phyloP scores from a whole-genome alignment of 2,329 filamentous ascomycete genomes.

The Penicillium italicum region DNA sequence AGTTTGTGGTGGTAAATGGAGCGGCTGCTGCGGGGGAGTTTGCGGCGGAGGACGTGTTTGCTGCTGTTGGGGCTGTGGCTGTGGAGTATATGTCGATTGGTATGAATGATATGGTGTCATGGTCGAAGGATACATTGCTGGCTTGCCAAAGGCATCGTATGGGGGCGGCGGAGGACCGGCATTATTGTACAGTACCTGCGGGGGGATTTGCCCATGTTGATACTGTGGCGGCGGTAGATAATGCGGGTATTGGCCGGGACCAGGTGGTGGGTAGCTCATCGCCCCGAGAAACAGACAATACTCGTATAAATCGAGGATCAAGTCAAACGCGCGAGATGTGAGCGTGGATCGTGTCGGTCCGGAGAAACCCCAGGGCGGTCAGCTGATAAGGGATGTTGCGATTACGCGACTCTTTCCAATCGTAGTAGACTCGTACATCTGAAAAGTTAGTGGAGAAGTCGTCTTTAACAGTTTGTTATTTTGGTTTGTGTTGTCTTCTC shows the following conservation, averaged over 20 bases:
- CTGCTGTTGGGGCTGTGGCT: constrained; percentile 4
- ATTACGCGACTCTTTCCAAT: neutral
- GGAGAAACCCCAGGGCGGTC: constrained; percentile 30
- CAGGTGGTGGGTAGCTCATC: constrained; percentile 43
- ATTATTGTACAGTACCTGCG: constrained; percentile 38
- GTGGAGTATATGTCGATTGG: constrained; percentile 29
- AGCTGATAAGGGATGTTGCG: constrained; percentile 20
- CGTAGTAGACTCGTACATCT: neutral
- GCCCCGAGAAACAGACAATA: constrained; percentile 28
- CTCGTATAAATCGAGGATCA: constrained; percentile 19
- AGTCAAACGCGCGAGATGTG: constrained; percentile 13
- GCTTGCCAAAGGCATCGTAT: constrained; percentile 36
- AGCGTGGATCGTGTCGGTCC: constrained; percentile 24
- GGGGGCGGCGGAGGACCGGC: constrained; percentile 27
- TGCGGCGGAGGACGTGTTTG: constrained; percentile 8
- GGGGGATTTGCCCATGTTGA: constrained; percentile 31
- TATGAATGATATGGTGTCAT: constrained; percentile 35
- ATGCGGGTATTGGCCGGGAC: constrained; percentile 38
- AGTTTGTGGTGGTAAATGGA: constrained; percentile 12
- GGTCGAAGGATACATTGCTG: constrained; percentile 33
- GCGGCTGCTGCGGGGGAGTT: constrained; percentile 5
- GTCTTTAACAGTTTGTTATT: neutral
- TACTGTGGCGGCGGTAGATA: constrained; percentile 34
- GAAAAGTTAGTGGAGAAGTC: neutral
- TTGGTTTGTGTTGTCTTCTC: neutral